phyloP scores from a whole-genome alignment of 345 rosid genomes.

The Lepidium sativum region DNA sequence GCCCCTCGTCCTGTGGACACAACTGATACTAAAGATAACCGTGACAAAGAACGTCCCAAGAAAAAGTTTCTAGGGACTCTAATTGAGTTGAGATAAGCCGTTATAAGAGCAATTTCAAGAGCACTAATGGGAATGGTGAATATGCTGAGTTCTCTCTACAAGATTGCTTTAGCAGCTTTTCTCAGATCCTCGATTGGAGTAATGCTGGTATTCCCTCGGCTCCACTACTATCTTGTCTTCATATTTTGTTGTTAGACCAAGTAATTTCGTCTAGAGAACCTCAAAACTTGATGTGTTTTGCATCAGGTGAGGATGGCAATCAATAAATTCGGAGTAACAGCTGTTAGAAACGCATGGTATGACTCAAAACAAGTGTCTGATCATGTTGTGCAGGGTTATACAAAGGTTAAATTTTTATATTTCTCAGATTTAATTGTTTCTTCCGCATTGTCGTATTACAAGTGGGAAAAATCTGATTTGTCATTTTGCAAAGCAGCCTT shows the following conservation, averaged over 20 bases:
- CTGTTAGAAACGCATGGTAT: conserved; percentile 65
- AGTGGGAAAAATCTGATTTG: background rate
- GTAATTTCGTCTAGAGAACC: background rate
- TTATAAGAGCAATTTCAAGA: conserved; percentile 28
- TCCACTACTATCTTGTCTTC: background rate
- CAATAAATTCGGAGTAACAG: conserved; percentile 62
- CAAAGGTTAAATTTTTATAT: conserved; percentile 41
- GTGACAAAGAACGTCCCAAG: conserved; percentile 23
- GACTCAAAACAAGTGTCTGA: conserved; percentile 48
- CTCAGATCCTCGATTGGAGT: conserved; percentile 54
- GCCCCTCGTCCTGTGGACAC: conserved; percentile 41
- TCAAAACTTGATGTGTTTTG: background rate
- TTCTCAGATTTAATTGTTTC: background rate
- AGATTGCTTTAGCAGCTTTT: conserved; percentile 51
- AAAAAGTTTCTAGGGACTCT: conserved; percentile 29
- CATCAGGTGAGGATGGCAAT: conserved; percentile 60
- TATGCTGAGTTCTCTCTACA: conserved; percentile 47
- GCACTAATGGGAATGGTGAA: conserved; percentile 40
- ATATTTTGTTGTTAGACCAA: background rate
- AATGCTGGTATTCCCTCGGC: conserved; percentile 47
- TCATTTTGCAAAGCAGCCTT: conserved; percentile 36
- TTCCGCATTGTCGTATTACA: background rate
- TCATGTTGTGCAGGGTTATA: conserved; percentile 57
- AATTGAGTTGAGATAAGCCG: conserved; percentile 27
- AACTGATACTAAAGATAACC: conserved; percentile 20